Conservation (phyloP, 306 rosid species). For the Lathyrus oleraceus region DNA sequence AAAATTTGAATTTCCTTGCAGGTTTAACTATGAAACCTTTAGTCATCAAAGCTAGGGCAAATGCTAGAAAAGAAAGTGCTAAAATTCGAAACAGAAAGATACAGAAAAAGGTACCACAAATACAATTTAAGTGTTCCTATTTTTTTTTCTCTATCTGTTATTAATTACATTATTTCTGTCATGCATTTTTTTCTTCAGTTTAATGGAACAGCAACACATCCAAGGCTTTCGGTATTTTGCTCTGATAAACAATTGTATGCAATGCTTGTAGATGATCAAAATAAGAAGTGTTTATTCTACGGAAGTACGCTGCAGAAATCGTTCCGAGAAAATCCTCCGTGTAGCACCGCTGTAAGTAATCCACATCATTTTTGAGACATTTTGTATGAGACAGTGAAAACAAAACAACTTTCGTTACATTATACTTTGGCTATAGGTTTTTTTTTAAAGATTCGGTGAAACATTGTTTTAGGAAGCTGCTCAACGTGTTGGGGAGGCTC, state of each 20-base stretch:
- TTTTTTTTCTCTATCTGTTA: not conserved
- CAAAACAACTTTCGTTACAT: constrained; percentile 3
- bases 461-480: constrained; percentile 69
- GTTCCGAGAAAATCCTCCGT: constrained; percentile 49
- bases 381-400: not conserved
- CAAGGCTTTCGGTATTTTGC: constrained; percentile 93
- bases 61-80: constrained; percentile 59
- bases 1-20: constrained; percentile 37
- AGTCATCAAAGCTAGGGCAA: constrained; percentile 60
- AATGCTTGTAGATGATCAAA: constrained; percentile 86
- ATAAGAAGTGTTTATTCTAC: constrained; percentile 77
- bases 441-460: constrained; percentile 12
- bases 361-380: constrained; percentile 16
- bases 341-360: constrained; percentile 59
- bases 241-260: constrained; percentile 85
- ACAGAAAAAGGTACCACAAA: constrained; percentile 61
- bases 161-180: not conserved
- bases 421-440: not conserved
- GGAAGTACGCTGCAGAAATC: constrained; percentile 83
- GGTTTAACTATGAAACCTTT: constrained; percentile 51
- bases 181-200: constrained; percentile 46
- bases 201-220: constrained; percentile 69
- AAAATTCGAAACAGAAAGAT: constrained; percentile 69
- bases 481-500: constrained; percentile 72
- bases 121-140: not conserved